Conservation (phyloP, 2,329 filamentous ascomycete genomes). For the Dryadomyces quercus-mongolicae region DNA sequence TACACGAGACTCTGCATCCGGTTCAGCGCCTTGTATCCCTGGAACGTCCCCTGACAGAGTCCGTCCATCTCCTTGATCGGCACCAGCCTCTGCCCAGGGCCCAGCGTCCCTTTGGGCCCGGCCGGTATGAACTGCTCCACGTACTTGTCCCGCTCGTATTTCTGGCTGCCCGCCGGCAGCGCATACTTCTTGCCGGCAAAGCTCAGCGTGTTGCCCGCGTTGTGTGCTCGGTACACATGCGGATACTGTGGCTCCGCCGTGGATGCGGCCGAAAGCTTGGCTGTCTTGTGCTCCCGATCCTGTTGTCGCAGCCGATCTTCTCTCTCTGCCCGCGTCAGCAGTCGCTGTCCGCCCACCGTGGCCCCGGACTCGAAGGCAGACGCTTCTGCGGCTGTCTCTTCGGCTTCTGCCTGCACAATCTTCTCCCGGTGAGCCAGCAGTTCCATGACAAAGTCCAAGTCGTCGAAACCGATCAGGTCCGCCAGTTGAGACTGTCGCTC, state of each 20-base stretch:
- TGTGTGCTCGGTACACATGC: slow-evolving; percentile 79
- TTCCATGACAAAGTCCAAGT: slow-evolving; percentile 86
- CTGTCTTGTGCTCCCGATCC: slow-evolving; percentile 75
- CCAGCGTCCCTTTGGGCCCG: slow-evolving; percentile 61
- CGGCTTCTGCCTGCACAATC: slow-evolving; percentile 38
- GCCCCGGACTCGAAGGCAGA: not conserved
- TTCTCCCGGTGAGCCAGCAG: slow-evolving; percentile 67
- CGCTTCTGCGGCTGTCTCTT: slow-evolving; percentile 15
- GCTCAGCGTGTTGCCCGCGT: slow-evolving; percentile 76
- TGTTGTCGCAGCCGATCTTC: slow-evolving; percentile 64
- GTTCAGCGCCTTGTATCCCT: slow-evolving; percentile 85
- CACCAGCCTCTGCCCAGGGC: slow-evolving; percentile 61
- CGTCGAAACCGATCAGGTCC: slow-evolving; percentile 84
- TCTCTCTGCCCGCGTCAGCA: slow-evolving; percentile 66
- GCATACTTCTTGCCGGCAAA: slow-evolving; percentile 70
- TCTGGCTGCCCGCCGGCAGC: slow-evolving; percentile 63
- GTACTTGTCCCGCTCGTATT: slow-evolving; percentile 62
- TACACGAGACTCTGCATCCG: slow-evolving; percentile 98
- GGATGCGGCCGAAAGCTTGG: slow-evolving; percentile 57
- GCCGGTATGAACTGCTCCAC: slow-evolving; percentile 86
- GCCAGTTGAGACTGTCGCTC: slow-evolving; percentile 85
- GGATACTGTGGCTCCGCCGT: slow-evolving; percentile 71
- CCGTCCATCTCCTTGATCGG: slow-evolving; percentile 76
- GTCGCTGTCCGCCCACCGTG: slow-evolving; percentile 25
- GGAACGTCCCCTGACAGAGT: slow-evolving; percentile 82